Conservation (phyloP, 352 stramenopile genomes). For the Phytophthora multivora region DNA sequence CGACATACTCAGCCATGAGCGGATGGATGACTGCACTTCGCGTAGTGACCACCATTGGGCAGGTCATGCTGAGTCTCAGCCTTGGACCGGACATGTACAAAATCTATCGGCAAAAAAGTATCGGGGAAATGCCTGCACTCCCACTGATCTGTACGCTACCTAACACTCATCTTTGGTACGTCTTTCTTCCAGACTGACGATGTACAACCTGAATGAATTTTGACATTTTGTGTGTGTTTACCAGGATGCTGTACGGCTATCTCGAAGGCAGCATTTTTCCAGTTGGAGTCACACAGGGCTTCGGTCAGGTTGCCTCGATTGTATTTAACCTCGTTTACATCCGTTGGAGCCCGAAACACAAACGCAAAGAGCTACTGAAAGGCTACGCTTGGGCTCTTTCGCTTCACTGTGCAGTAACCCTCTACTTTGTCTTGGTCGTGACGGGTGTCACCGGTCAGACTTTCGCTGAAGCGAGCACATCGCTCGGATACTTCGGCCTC, state of each 20-base stretch:
- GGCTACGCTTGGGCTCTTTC: neutral
- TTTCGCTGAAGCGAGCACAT: constrained; percentile 1
- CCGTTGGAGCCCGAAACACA: constrained; percentile 10
- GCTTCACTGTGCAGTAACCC: constrained; percentile 18
- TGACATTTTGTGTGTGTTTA: too few species aligned
- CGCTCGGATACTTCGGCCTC: constrained; percentile 24
- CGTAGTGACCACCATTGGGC: constrained; percentile 17
- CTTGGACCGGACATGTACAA: constrained; percentile 23
- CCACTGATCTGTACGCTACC: constrained; percentile 19
- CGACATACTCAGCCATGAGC: constrained; percentile 8
- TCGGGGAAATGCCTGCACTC: constrained; percentile 17
- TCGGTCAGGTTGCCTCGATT: constrained; percentile 15
- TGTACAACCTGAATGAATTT: too few species aligned
- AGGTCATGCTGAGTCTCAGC: constrained; percentile 26
- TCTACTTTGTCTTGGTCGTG: constrained; percentile 41
- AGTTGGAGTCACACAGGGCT: constrained; percentile 20
- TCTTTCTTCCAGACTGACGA: neutral
- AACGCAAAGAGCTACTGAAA: constrained; percentile 12
- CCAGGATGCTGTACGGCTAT: constrained; percentile 28
- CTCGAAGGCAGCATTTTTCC: constrained; percentile 24
- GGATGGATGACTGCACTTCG: constrained; percentile 18
- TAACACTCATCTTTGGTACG: constrained; percentile 30
- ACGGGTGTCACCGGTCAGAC: constrained; percentile 31
- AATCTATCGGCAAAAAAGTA: constrained; percentile 18
- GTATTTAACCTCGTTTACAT: constrained; percentile 28